These are phyloP conservation scores for Gossypium thurberi DNA, from an alignment of 345 rosid genomes.

Conservation along the genomic window DNA sequence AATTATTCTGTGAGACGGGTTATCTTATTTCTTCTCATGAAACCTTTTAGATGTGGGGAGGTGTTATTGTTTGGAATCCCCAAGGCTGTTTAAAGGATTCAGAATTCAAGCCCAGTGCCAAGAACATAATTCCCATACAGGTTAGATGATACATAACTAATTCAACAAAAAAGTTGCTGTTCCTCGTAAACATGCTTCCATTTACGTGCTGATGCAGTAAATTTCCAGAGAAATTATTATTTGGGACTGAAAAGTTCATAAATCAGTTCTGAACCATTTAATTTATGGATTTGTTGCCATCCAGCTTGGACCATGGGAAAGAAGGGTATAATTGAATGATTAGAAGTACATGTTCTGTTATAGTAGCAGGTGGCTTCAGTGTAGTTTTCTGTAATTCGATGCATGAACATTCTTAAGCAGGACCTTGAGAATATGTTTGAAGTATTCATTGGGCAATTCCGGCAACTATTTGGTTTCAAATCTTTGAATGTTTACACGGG, in stretches of 20 bases:
- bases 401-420: conserved; percentile 38
- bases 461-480: conserved; percentile 81
- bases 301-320: background rate
- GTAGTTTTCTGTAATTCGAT: conserved; percentile 19
- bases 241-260: background rate
- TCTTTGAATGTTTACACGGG: conserved; percentile 50
- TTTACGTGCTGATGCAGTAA: background rate
- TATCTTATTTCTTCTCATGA: conserved; percentile 5
- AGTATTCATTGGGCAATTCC: conserved; percentile 86
- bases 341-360: background rate
- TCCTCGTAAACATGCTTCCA: background rate
- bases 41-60: conserved; percentile 88
- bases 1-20: conserved; percentile 5
- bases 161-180: background rate
- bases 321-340: background rate
- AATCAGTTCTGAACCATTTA: background rate
- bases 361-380: conserved; percentile 13
- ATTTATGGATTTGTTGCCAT: conserved; percentile 2
- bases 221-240: background rate
- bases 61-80: conserved; percentile 83
- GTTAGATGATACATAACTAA: conserved; percentile 28
- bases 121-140: conserved; percentile 49
- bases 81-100: conserved; percentile 42
- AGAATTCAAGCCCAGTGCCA: conserved; percentile 29
- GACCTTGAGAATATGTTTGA: conserved; percentile 69